These are phyloP conservation scores for Ichthyophthirius multifiliis DNA, from an alignment of 169 alveolate genomes.

Conservation along the genomic window DNA sequence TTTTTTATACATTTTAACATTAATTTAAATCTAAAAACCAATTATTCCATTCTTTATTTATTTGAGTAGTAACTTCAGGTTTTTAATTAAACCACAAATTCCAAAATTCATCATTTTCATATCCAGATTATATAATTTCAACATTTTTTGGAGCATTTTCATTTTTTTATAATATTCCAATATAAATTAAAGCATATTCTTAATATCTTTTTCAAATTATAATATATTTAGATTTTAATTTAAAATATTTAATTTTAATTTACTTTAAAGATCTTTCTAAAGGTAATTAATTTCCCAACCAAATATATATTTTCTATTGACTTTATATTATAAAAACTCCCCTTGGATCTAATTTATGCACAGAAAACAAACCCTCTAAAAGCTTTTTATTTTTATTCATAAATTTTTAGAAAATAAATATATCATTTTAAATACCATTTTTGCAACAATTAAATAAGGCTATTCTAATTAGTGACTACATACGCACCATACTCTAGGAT, in stretches of 20 bases:
- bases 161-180: conserved; percentile 22
- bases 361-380: conserved; percentile 46
- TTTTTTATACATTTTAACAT: neutral
- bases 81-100: conserved; percentile 31
- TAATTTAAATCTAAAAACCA: conserved; percentile 46
- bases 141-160: conserved; percentile 47
- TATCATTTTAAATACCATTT: conserved; percentile 15
- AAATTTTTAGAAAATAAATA: neutral
- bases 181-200: conserved; percentile 30
- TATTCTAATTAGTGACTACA: conserved; percentile 75
- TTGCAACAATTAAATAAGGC: conserved; percentile 58
- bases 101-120: conserved; percentile 45
- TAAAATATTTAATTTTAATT: neutral
- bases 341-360: conserved; percentile 56
- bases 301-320: conserved; percentile 30
- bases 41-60: conserved; percentile 54
- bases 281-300: conserved; percentile 45
- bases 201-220: conserved; percentile 1
- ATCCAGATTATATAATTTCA: conserved; percentile 10
- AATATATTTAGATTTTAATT: no score
- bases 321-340: conserved; percentile 51
- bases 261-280: neutral
- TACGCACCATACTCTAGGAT: conserved; percentile 75
- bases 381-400: neutral
- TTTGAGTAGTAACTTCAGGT: conserved; percentile 25